A percentile compares a stretch with the other conserved stretches of the same genome.
phyloP scores from a whole-genome alignment of 2,329 filamentous ascomycete species.

The Aspergillus sclerotialis region DNA sequence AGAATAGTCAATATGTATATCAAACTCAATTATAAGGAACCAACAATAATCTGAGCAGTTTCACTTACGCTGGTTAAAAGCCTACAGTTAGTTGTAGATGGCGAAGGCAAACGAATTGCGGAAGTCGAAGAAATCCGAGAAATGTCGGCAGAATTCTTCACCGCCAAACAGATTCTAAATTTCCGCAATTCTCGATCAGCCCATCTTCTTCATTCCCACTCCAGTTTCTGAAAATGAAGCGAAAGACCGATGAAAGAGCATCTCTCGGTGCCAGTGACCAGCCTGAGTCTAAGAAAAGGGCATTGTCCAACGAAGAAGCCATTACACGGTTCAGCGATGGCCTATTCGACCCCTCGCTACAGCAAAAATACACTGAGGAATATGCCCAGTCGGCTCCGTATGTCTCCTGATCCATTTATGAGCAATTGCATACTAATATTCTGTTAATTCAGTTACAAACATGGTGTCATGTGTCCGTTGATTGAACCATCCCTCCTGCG shows the following conservation, averaged over 20 bases:
- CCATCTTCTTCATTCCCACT: background rate
- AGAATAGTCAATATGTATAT: no score
- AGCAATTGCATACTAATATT: background rate
- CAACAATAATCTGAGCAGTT: no score
- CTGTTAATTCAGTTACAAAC: conserved; percentile 60
- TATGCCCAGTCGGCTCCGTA: conserved; percentile 39
- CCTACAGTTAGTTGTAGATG: no score
- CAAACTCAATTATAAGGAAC: no score
- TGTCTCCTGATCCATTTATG: conserved; percentile 10
- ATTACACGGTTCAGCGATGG: conserved; percentile 37
- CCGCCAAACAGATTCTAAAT: background rate
- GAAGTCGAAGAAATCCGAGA: no score
- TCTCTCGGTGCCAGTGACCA: conserved; percentile 23
- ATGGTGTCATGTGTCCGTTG: conserved; percentile 77
- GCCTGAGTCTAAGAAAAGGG: conserved; percentile 32
- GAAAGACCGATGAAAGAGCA: conserved; percentile 32
- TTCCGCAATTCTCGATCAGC: background rate
- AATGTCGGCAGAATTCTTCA: background rate
- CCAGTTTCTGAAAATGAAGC: conserved; percentile 32
- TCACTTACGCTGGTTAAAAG: no score
- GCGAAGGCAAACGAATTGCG: no score
- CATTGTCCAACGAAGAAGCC: conserved; percentile 31
- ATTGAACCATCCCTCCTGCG: conserved; percentile 78
- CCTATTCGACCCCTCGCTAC: conserved; percentile 34
- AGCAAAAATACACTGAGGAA: conserved; percentile 36